These are phyloP conservation scores for Candida orba DNA, from an alignment of 805 yeast genomes.

Conservation along the genomic window DNA sequence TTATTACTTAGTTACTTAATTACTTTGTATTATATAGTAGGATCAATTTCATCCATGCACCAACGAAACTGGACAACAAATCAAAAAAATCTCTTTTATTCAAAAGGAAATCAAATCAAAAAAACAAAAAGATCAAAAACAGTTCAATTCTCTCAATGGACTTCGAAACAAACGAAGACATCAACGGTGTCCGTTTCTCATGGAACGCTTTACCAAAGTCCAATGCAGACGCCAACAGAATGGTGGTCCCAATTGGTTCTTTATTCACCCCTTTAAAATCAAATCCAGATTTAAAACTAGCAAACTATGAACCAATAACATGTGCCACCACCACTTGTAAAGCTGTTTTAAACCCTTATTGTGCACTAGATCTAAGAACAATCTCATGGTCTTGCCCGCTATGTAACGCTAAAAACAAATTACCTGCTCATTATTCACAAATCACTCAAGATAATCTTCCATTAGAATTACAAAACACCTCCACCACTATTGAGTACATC, in stretches of 20 bases:
- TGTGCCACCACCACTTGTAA: constrained; percentile 77
- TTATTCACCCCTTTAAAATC: constrained; percentile 89
- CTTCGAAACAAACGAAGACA: constrained; percentile 59
- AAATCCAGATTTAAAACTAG: constrained; percentile 67
- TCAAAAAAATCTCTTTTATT: constrained; percentile 1
- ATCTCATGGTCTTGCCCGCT: constrained; percentile 82
- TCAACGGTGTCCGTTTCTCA: constrained; percentile 65
- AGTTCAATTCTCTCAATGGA: constrained; percentile 23
- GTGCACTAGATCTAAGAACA: constrained; percentile 68
- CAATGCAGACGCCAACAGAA: constrained; percentile 80
- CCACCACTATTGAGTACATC: constrained; percentile 80
- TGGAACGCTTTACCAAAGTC: constrained; percentile 89
- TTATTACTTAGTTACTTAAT: too few species aligned
- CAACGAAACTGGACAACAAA: constrained; percentile 3
- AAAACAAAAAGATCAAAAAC: not conserved
- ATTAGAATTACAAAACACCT: constrained; percentile 59
- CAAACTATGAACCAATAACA: constrained; percentile 77
- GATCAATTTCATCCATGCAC: constrained; percentile 8
- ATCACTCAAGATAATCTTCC: constrained; percentile 75
- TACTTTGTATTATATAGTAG: too few species aligned
- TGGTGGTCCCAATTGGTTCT: constrained; percentile 91
- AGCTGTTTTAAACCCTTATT: constrained; percentile 81
- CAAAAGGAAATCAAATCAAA: not conserved
- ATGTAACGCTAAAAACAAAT: constrained; percentile 69
- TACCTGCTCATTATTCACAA: constrained; percentile 77